These are phyloP conservation scores for Discostella stelligera DNA, from an alignment of 352 stramenopile species.

Conservation along the genomic window DNA sequence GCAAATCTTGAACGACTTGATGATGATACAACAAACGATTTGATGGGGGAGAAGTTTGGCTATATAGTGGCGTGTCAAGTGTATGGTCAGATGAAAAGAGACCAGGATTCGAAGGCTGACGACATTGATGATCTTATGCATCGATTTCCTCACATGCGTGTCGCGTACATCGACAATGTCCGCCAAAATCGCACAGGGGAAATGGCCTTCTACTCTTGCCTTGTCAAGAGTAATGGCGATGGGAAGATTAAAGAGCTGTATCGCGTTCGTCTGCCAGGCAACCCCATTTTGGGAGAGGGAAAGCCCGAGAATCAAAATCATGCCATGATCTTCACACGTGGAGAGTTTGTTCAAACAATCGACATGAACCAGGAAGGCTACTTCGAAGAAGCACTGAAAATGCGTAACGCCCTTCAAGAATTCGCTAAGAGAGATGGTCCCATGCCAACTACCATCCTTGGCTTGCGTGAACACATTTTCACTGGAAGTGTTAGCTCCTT, in stretches of 20 bases:
- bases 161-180: constrained; percentile 98
- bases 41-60: constrained; percentile 98
- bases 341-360: constrained; percentile 97
- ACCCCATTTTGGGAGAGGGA: constrained; percentile 97
- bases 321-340: constrained; percentile 97
- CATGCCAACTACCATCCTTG: constrained; percentile 92
- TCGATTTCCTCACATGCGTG: constrained; percentile 93
- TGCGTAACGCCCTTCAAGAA: constrained; percentile 97
- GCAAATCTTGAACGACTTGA: constrained; percentile 90
- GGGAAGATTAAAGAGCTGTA: constrained; percentile 92
- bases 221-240: constrained; percentile 91
- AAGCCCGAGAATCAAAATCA: constrained; percentile 99
- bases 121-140: constrained; percentile 98
- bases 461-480: constrained; percentile 99
- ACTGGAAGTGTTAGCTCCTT: constrained; percentile 97
- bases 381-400: constrained; percentile 98
- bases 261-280: constrained; percentile 94
- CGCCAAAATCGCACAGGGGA: constrained; percentile 93
- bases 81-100: constrained; percentile 97
- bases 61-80: constrained; percentile 99
- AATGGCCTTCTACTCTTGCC: constrained; percentile 94
- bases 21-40: constrained; percentile 90
- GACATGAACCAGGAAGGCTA: constrained; percentile 99
- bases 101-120: constrained; percentile 96
- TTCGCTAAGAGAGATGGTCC: constrained; percentile 88